phyloP scores from a whole-genome alignment of 73 alveolate genomes.

The Diophrys sp. region DNA sequence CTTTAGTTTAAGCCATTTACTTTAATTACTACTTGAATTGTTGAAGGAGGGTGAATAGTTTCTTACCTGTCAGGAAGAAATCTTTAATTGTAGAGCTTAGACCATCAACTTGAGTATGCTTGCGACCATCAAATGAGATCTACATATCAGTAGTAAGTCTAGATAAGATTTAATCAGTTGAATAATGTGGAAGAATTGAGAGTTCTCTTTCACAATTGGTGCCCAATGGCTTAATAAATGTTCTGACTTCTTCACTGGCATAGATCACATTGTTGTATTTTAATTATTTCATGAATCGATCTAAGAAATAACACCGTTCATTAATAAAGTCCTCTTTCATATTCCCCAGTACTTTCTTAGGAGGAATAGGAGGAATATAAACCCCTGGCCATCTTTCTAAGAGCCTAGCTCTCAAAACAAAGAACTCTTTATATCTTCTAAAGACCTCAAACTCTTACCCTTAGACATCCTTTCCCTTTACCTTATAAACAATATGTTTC shows the following conservation, averaged over 20 bases:
- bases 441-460: constrained; percentile 40
- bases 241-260: constrained; percentile 40
- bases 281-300: constrained; percentile 38
- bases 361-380: constrained; percentile 47
- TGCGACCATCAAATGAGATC: constrained; percentile 10
- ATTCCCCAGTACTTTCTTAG: constrained; percentile 60
- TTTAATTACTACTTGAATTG: neutral
- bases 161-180: constrained; percentile 23
- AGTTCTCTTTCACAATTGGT: constrained; percentile 27
- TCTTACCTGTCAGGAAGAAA: neutral
- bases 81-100: neutral
- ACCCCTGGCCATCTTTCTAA: constrained; percentile 50
- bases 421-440: constrained; percentile 44
- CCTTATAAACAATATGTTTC: constrained; percentile 38
- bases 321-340: constrained; percentile 44
- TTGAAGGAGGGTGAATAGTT: neutral
- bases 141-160: constrained; percentile 12
- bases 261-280: constrained; percentile 20
- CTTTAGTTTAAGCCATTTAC: neutral
- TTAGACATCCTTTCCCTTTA: constrained; percentile 36
- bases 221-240: constrained; percentile 38
- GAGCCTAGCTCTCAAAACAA: constrained; percentile 23
- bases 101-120: neutral
- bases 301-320: constrained; percentile 39
- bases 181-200: constrained; percentile 13